These are phyloP conservation scores for Inga laurina DNA, from an alignment of 306 rosid species.

Conservation along the genomic window DNA sequence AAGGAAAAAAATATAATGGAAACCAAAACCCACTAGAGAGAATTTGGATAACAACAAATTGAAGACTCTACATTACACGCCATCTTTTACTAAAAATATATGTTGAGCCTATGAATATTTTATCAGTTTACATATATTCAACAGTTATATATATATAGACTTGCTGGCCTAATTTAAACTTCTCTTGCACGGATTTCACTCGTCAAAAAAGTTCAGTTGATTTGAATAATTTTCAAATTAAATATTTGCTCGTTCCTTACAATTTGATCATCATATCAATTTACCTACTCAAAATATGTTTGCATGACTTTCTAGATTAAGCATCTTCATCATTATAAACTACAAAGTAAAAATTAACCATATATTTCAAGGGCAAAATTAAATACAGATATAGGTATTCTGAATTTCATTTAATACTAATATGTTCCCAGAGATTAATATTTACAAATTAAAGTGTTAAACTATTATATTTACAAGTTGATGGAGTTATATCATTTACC, in stretches of 20 bases:
- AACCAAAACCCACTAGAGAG: not conserved
- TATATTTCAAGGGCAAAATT: too few relatives aligned
- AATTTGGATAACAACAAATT: not conserved
- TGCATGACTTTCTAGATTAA: not conserved
- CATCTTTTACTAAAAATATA: not conserved
- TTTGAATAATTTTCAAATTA: not conserved
- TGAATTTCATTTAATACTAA: too few relatives aligned
- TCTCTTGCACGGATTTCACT: not conserved
- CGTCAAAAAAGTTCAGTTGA: not conserved
- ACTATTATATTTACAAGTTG: too few relatives aligned
- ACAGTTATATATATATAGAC: too few relatives aligned
- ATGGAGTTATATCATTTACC: too few relatives aligned
- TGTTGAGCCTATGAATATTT: not conserved
- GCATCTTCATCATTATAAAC: not conserved
- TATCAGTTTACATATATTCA: not conserved
- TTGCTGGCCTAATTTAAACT: not conserved
- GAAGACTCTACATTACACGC: not conserved
- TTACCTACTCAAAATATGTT: not conserved
- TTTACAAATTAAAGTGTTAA: too few relatives aligned
- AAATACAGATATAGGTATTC: not conserved
- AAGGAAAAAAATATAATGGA: not conserved
- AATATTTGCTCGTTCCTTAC: not conserved
- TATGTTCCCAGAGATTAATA: too few relatives aligned
- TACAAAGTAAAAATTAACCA: not conserved
- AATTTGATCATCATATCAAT: not conserved